These are phyloP conservation scores for Chaetomiaceae sp. DNA, from an alignment of 2,329 filamentous ascomycete genomes.

Conservation along the genomic window DNA sequence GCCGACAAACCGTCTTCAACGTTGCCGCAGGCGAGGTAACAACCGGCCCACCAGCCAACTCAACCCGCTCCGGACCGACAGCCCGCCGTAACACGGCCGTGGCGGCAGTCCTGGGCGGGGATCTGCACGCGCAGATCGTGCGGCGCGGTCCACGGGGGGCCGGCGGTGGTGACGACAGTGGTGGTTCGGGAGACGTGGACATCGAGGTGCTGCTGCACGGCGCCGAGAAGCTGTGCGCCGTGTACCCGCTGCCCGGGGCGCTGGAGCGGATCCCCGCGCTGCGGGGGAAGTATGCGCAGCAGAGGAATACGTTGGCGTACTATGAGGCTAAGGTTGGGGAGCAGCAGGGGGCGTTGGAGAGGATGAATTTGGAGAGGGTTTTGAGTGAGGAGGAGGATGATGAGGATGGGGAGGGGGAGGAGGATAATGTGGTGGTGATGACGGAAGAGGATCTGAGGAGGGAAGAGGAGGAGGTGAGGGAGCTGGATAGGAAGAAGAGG, in stretches of 20 bases:
- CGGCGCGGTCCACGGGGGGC: too few species aligned
- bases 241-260: conserved; percentile 80
- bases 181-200: conserved; percentile 64
- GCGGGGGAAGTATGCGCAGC: conserved; percentile 64
- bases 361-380: conserved; percentile 62
- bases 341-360: conserved; percentile 68
- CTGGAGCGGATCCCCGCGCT: conserved; percentile 69
- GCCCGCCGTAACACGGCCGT: conserved; percentile 72
- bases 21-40: conserved; percentile 60
- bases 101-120: conserved; percentile 79
- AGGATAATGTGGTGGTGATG: conserved; percentile 42
- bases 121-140: conserved; percentile 77
- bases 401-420: conserved; percentile 37
- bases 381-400: conserved; percentile 47
- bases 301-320: conserved; percentile 68
- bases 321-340: conserved; percentile 76
- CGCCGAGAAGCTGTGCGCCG: conserved; percentile 82
- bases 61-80: conserved; percentile 42
- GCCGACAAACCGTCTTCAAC: conserved; percentile 62
- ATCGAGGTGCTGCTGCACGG: conserved; percentile 79
- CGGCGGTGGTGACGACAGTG: too few species aligned
- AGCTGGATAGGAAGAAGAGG: conserved; percentile 52
- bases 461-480: conserved; percentile 62
- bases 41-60: conserved; percentile 46
- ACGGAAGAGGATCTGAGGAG: conserved; percentile 64